Evolutionary conservation across 805 yeast genomes (phyloP).

Genomic region (Candida anglica): DNA sequence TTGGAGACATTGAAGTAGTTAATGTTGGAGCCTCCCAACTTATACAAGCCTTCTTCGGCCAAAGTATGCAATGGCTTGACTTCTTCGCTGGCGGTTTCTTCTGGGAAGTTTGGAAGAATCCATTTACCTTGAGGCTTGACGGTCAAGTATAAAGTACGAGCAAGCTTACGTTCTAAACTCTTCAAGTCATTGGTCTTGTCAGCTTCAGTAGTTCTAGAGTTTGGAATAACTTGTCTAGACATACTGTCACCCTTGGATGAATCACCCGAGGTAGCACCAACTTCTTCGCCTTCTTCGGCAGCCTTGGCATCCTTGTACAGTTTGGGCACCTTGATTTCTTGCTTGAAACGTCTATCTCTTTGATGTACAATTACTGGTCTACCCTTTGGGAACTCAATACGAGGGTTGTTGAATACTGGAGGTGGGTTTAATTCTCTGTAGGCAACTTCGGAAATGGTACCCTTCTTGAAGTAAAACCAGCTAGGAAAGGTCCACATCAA

Average conservation of each 20-base stretch:
- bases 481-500: slow-evolving; percentile 98
- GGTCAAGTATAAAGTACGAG: slow-evolving; percentile 75
- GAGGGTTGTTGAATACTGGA: slow-evolving; percentile 69
- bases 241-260: slow-evolving; percentile 56
- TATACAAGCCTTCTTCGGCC: slow-evolving; percentile 71
- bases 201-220: slow-evolving; percentile 73
- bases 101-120: slow-evolving; percentile 75
- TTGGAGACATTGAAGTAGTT: slow-evolving; percentile 90
- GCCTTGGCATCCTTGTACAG: slow-evolving; percentile 42
- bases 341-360: slow-evolving; percentile 84
- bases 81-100: slow-evolving; percentile 16
- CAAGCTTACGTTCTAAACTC: slow-evolving; percentile 74
- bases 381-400: slow-evolving; percentile 78
- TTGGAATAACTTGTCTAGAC: slow-evolving; percentile 63
- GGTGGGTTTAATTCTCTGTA: slow-evolving; percentile 71
- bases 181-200: slow-evolving; percentile 59
- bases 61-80: slow-evolving; percentile 56
- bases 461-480: slow-evolving; percentile 85
- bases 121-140: slow-evolving; percentile 53
- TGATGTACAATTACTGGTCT: slow-evolving; percentile 81
- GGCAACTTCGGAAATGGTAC: slow-evolving; percentile 82
- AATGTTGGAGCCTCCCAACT: slow-evolving; percentile 68
- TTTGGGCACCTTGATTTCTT: slow-evolving; percentile 72
- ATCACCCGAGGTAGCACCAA: too few species aligned
- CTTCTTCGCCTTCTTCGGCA: slow-evolving; percentile 26